phyloP scores from a whole-genome alignment of 78 protist species.

The Speleostelium caveatum region DNA sequence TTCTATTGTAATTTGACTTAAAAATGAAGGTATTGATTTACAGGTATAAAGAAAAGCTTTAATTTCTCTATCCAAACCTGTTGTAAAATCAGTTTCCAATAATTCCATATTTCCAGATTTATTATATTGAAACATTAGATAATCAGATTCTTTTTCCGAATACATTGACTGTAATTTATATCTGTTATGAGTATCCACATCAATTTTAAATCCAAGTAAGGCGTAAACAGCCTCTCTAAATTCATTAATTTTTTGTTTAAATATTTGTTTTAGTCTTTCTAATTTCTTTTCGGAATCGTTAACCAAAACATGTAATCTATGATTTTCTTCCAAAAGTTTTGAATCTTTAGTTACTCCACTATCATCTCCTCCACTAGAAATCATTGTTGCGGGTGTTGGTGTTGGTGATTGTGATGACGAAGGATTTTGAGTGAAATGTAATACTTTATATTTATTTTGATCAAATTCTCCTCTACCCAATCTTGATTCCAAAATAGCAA shows the following conservation, averaged over 20 bases:
- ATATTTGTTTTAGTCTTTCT: slow-evolving; percentile 41
- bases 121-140: slow-evolving; percentile 45
- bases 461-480: slow-evolving; percentile 79
- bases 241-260: slow-evolving; percentile 61
- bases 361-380: not conserved
- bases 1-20: slow-evolving; percentile 36
- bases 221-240: slow-evolving; percentile 71
- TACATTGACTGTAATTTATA: slow-evolving; percentile 65
- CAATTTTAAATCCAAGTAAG: slow-evolving; percentile 52
- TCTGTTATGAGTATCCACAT: slow-evolving; percentile 38
- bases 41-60: slow-evolving; percentile 57
- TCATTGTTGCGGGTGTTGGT: not conserved
- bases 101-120: slow-evolving; percentile 47
- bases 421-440: slow-evolving; percentile 75
- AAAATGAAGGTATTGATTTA: slow-evolving; percentile 77
- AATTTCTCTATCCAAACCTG: slow-evolving; percentile 50
- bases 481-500: slow-evolving; percentile 79
- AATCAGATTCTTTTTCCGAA: slow-evolving; percentile 66
- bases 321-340: slow-evolving; percentile 54
- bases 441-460: slow-evolving; percentile 48
- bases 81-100: slow-evolving; percentile 67
- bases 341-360: not conserved
- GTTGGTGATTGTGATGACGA: not conserved
- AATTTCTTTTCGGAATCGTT: slow-evolving; percentile 53
- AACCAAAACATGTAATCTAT: slow-evolving; percentile 25